Evolutionary conservation across 176 grass and related monocot species (phyloP), one percentile per base, ranked within the genome.

Genomic region (Chrysopogon serrulatus): DNA sequence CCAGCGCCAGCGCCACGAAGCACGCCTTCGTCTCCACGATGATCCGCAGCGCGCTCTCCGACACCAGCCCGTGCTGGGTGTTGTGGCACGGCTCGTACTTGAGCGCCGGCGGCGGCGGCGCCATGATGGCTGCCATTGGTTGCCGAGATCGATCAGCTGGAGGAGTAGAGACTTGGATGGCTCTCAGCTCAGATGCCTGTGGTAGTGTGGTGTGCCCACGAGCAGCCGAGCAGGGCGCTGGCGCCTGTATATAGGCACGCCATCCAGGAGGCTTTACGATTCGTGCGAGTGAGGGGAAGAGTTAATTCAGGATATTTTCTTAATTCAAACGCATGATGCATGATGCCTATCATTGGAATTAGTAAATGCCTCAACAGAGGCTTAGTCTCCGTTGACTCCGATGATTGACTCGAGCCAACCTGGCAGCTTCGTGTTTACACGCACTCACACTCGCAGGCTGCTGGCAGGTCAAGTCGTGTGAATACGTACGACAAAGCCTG

Each of bases 21-120:
- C 71, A 76, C 32, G 63, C 82, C 60, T 74, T 33, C 5, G 43
- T 24, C 26, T 84, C 82, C n/a, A 84, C 71, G 41, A 84, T 84
- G 82, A 66, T 42, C 6, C 56, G 60, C 73, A 74, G 73, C 23
- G 71, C 72, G 8, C 16, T 5, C 40, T 61, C 80, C 18, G 80
- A 82, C 6, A 82, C 68, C 36, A 82, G 80, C 26, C 80, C 80
- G 16, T 71, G 48, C 0, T 23, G 19, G 21, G 14, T 13, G 31
- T 23, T 42, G 24, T 21, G 40, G 49, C 80, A 82, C 2, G 36
- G 67, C 4, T 21, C 17, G 80, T 44, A 82, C 4, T 33, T 72
- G 27, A 82, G 80, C 12, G 68, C 51, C 12, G 80, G 68, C 67
- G 79, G 79, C 17, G 79, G 48, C 11, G 49, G 67, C 67, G 79